Base-by-base conservation (phyloP, 2,329 filamentous ascomycete genomes). In the Leptographium wingfieldii region DNA sequence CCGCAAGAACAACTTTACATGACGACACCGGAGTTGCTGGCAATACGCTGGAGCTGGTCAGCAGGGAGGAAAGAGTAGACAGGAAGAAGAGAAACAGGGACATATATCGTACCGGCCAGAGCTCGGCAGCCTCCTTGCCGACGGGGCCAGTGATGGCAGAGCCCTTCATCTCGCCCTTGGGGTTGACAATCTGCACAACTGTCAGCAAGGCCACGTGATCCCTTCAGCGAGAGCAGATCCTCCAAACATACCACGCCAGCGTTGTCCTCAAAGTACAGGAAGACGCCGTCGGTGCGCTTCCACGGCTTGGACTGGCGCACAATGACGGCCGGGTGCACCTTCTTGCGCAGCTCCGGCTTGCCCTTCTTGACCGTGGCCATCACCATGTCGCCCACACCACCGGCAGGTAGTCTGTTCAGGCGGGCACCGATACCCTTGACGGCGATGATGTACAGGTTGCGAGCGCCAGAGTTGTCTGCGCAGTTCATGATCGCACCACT, bases 341-440 rank as follows among this genome's bases (percentile, higher is more conserved):
- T 99, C 90, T 99, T 99, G 80, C 95, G 86, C 74, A 99, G 83
- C 81, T 99, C 95, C 67, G 95, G 95, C 90, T 99, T 99, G 81
- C 95, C 94, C 90, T 99, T 97, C 90, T 99, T 97, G 81, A 97
- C 94, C 69, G 94, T 97, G 69, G 92, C 92, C 92, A 99, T 97
- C 76, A 97, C 94, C 94, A 97, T 97, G 84, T 97, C 94, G 73
- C 94, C 94, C 72, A 96, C 92, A 85, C 94, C 94, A 70, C 89
- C 94, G 73, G 94, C 92, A 70, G 92, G 92, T 73, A 99, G 85
- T 77, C 92, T 86, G 87, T 97, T 97, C 71, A 97, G 87, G 71
- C 92, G 91, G 69, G 92, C 92, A 83, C 92, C 92, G 74, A 94
- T 91, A 80, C 92, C 92, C 85, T 95, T 96, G 81, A 99, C 92